phyloP scores from a whole-genome alignment of 2,329 filamentous ascomycete genomes.

The Paracoccidioides brasiliensis region DNA sequence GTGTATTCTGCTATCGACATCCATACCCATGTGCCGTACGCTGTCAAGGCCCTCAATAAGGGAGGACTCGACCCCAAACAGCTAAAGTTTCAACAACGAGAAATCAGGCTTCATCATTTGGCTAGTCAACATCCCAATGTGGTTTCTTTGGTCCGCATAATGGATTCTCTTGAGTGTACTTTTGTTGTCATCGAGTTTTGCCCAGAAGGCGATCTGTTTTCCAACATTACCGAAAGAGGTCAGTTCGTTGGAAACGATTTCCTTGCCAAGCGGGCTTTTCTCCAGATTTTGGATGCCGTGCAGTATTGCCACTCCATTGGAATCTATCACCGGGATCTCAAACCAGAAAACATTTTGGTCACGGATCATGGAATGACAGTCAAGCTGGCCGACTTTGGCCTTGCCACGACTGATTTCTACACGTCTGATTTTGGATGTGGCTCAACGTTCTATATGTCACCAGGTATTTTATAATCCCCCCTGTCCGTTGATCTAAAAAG shows the following conservation, averaged over 20 bases:
- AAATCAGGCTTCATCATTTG: slow-evolving; percentile 81
- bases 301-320: slow-evolving; percentile 85
- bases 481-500: slow-evolving; percentile 4
- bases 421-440: slow-evolving; percentile 96
- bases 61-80: slow-evolving; percentile 79
- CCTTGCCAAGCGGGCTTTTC: slow-evolving; percentile 73
- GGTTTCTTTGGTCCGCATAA: slow-evolving; percentile 83
- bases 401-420: slow-evolving; percentile 70
- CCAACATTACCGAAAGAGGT: slow-evolving; percentile 90
- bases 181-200: slow-evolving; percentile 96
- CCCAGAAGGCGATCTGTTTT: slow-evolving; percentile 90
- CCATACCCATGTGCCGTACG: slow-evolving; percentile 68
- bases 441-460: slow-evolving; percentile 98
- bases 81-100: slow-evolving; percentile 77
- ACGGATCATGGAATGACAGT: slow-evolving; percentile 77
- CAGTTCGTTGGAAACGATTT: slow-evolving; percentile 88
- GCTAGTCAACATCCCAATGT: slow-evolving; percentile 86
- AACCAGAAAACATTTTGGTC: slow-evolving; percentile 96
- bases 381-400: slow-evolving; percentile 93
- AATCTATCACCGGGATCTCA: slow-evolving; percentile 94
- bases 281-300: slow-evolving; percentile 93
- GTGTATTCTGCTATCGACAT: slow-evolving; percentile 85
- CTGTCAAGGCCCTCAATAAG: slow-evolving; percentile 95
- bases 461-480: slow-evolving; percentile 52
- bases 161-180: slow-evolving; percentile 83